phyloP scores from a whole-genome alignment of 495 filamentous ascomycete species.

The Usnea hakonensis region DNA sequence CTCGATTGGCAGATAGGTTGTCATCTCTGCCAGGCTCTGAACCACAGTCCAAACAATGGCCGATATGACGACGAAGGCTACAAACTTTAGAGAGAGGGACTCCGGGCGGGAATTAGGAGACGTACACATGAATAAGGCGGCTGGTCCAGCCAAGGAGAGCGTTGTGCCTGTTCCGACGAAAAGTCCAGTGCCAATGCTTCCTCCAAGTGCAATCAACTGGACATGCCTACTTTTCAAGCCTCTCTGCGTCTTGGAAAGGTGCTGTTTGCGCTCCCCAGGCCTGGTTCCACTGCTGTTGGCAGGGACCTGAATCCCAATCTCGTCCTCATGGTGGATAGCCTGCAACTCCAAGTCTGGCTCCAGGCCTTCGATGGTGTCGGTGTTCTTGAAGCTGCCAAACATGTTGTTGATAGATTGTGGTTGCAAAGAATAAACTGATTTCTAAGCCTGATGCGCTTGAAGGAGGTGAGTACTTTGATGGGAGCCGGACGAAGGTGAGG shows the following conservation, averaged over 20 bases:
- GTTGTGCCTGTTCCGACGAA: conserved; percentile 22
- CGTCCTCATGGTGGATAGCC: background rate
- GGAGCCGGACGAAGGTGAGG: no score
- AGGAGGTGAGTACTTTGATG: background rate
- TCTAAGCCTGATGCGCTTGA: background rate
- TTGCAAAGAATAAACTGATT: background rate
- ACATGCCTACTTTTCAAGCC: conserved; percentile 48
- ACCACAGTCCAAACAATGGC: conserved; percentile 58
- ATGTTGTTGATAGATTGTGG: background rate
- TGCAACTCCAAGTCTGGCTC: background rate
- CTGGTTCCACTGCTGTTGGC: background rate
- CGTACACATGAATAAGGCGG: conserved; percentile 55
- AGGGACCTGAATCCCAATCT: background rate
- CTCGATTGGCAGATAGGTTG: conserved; percentile 54
- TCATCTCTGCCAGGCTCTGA: conserved; percentile 62
- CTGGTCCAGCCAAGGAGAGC: conserved; percentile 48
- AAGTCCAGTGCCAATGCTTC: conserved; percentile 60
- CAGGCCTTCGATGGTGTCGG: background rate
- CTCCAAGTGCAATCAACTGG: conserved; percentile 61
- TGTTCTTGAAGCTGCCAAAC: background rate
- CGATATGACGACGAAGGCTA: conserved; percentile 50
- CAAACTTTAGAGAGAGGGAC: background rate
- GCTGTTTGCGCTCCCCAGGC: background rate
- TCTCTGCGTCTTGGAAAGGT: background rate
- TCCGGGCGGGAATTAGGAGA: background rate